Conservation (phyloP, 2,329 filamentous ascomycete species). For the Ophiocordyceps camponoti-saundersi region DNA sequence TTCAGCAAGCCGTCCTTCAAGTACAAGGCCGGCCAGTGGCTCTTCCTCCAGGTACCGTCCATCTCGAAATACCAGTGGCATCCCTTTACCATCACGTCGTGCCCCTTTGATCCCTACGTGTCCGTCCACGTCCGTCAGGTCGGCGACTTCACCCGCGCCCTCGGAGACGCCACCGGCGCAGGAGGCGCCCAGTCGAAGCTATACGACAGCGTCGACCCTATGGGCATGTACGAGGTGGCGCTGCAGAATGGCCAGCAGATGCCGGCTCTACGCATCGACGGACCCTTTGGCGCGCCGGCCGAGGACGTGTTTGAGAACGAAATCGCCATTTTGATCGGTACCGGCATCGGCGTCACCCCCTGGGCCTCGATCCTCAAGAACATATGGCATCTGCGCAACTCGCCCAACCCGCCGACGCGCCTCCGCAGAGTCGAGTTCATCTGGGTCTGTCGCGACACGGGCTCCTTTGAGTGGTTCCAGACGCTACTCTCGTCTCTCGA, state of each 20-base stretch:
- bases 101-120: slow-evolving; percentile 39
- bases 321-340: slow-evolving; percentile 37
- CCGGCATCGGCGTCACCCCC: slow-evolving; percentile 40
- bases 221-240: slow-evolving; percentile 96
- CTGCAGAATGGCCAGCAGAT: slow-evolving; percentile 85
- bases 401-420: slow-evolving; percentile 74
- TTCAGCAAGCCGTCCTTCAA: slow-evolving; percentile 74
- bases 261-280: slow-evolving; percentile 58
- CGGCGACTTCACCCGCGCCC: slow-evolving; percentile 35
- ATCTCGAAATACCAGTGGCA: slow-evolving; percentile 41
- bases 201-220: slow-evolving; percentile 77
- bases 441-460: slow-evolving; percentile 94
- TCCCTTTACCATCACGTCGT: slow-evolving; percentile 40
- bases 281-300: slow-evolving; percentile 39
- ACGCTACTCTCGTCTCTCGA: slow-evolving; percentile 82
- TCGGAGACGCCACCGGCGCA: slow-evolving; percentile 27
- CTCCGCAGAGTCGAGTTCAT: slow-evolving; percentile 95
- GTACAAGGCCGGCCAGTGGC: slow-evolving; percentile 39
- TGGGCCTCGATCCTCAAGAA: slow-evolving; percentile 40
- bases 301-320: slow-evolving; percentile 41
- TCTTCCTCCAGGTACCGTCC: slow-evolving; percentile 35
- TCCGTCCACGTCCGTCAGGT: slow-evolving; percentile 41
- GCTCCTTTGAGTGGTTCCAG: slow-evolving; percentile 98
- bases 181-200: slow-evolving; percentile 67
- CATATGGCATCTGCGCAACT: slow-evolving; percentile 51